phyloP scores from a whole-genome alignment of 345 rosid genomes.

The Acer campestre region DNA sequence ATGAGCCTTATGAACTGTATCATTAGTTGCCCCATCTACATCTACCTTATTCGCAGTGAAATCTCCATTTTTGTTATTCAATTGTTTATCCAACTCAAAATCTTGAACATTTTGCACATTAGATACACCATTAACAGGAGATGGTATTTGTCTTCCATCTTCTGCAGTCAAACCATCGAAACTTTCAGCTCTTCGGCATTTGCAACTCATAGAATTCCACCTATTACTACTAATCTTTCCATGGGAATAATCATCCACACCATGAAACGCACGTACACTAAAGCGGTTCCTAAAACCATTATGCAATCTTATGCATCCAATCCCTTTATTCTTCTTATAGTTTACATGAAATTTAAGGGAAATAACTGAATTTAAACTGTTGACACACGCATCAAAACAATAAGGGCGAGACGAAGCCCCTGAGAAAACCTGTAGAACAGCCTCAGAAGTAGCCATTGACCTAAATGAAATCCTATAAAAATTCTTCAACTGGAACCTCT shows the following conservation, averaged over 20 bases:
- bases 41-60: slow-evolving; percentile 29
- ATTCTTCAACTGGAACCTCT: slow-evolving; percentile 10
- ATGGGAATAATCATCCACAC: slow-evolving; percentile 12
- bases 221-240: slow-evolving; percentile 15
- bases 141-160: slow-evolving; percentile 28
- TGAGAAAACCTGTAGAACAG: slow-evolving; percentile 36
- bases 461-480: slow-evolving; percentile 8
- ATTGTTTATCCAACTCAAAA: slow-evolving; percentile 33
- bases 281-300: slow-evolving; percentile 18
- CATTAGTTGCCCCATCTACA: slow-evolving; percentile 26
- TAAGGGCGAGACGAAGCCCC: slow-evolving; percentile 28
- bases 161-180: slow-evolving; percentile 37
- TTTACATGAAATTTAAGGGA: slow-evolving; percentile 24
- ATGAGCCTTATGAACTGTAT: slow-evolving; percentile 12
- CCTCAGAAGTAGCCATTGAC: slow-evolving; percentile 47
- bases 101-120: slow-evolving; percentile 30
- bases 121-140: slow-evolving; percentile 38
- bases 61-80: slow-evolving; percentile 34
- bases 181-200: slow-evolving; percentile 54
- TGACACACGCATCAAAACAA: slow-evolving; percentile 25
- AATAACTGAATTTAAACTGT: slow-evolving; percentile 26
- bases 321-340: slow-evolving; percentile 19
- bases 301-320: slow-evolving; percentile 16
- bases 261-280: slow-evolving; percentile 16
- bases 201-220: slow-evolving; percentile 40